These are phyloP conservation scores for Xylaria intraflava DNA, from an alignment of 495 filamentous ascomycete species.

Conservation along the genomic window DNA sequence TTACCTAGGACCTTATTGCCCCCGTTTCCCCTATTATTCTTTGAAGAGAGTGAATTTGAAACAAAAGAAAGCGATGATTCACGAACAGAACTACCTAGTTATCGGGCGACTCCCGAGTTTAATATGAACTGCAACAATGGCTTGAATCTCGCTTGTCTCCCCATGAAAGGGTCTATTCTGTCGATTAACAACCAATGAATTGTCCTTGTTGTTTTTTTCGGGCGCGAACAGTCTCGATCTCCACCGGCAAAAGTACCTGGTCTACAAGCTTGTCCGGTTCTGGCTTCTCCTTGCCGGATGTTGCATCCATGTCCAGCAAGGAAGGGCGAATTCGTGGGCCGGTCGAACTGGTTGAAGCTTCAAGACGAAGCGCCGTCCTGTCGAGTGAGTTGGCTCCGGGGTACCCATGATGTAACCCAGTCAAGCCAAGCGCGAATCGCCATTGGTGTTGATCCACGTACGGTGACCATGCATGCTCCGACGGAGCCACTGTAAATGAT, in stretches of 20 bases:
- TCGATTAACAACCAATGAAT: slow-evolving; percentile 17
- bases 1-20: background rate
- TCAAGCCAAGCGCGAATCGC: slow-evolving; percentile 16
- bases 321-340: background rate
- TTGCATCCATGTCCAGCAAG: background rate
- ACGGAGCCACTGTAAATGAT: slow-evolving; percentile 10
- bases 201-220: too few relatives aligned
- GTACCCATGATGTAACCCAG: background rate
- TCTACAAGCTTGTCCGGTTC: background rate
- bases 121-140: slow-evolving; percentile 9
- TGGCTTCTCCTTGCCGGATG: background rate
- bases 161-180: slow-evolving; percentile 13
- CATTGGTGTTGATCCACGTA: slow-evolving; percentile 19
- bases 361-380: background rate
- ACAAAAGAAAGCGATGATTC: background rate
- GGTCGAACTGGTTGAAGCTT: background rate
- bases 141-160: slow-evolving; percentile 10
- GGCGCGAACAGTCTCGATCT: slow-evolving; percentile 19
- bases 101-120: slow-evolving; percentile 6
- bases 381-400: slow-evolving; percentile 3
- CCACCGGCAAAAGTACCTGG: slow-evolving; percentile 1
- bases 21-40: background rate
- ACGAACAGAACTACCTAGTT: background rate
- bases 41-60: background rate
- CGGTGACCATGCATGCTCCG: slow-evolving; percentile 6